Percentiles rank a stretch among this genome's conserved stretches.
Conservation (phyloP, 345 rosid species). For the Euclidium syriacum region DNA sequence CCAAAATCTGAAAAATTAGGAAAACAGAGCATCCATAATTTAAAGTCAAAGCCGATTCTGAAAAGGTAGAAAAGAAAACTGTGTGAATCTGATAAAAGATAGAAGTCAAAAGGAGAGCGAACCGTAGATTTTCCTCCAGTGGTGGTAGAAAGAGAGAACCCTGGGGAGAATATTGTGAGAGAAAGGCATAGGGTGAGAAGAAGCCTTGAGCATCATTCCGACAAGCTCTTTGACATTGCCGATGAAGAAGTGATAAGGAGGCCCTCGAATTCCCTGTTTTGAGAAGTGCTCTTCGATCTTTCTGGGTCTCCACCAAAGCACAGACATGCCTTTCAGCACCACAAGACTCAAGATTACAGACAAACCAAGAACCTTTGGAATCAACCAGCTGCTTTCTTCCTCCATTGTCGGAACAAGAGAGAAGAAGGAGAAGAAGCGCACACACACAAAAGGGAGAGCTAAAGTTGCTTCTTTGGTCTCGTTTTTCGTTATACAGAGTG, state of each 20-base stretch:
- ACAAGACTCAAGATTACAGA: constrained; percentile 31
- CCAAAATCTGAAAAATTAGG: not conserved
- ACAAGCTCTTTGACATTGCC: constrained; percentile 93
- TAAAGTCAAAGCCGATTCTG: too few relatives aligned
- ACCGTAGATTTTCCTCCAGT: constrained; percentile 98
- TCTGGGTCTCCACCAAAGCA: constrained; percentile 94
- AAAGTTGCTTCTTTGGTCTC: constrained; percentile 19
- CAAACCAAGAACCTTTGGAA: constrained; percentile 37
- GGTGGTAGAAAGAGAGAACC: constrained; percentile 89
- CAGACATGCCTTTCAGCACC: constrained; percentile 43
- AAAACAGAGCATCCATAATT: constrained; percentile 19
- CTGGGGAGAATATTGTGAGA: constrained; percentile 98
- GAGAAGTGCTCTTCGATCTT: constrained; percentile 89
- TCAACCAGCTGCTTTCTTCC: constrained; percentile 36
- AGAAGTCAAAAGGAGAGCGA: not conserved
- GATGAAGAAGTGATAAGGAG: constrained; percentile 91
- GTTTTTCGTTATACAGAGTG: constrained; percentile 31
- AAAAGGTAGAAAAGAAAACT: too few relatives aligned
- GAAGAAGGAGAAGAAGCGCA: not conserved
- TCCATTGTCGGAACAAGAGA: constrained; percentile 22
- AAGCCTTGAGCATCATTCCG: constrained; percentile 85
- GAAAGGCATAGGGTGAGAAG: constrained; percentile 90
- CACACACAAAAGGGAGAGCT: constrained; percentile 22
- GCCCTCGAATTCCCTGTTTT: constrained; percentile 92
- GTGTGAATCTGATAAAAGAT: constrained; percentile 1